A percentile compares a stretch with the other conserved stretches of the same genome.
These are phyloP conservation scores for Phytophthora ohioensis DNA, from an alignment of 352 stramenopile genomes.

Conservation along the genomic window DNA sequence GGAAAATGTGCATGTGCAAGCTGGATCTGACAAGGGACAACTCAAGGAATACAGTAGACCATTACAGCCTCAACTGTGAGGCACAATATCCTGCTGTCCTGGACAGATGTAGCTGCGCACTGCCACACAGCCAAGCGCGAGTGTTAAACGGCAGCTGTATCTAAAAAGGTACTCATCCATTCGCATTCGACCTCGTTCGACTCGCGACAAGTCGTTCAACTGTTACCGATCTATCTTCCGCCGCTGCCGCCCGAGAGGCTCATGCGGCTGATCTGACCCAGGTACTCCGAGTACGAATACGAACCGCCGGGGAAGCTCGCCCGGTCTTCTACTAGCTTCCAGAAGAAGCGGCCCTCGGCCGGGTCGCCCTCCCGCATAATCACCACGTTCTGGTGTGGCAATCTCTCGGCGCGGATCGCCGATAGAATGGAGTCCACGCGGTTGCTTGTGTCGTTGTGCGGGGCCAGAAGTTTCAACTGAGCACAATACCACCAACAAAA, in stretches of 20 bases:
- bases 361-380: constrained; percentile 96
- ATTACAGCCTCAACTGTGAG: constrained; percentile 30
- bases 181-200: constrained; percentile 30
- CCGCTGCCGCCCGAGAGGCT: constrained; percentile 55
- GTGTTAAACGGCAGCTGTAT: constrained; percentile 13
- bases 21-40: not conserved
- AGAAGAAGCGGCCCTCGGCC: constrained; percentile 95
- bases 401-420: constrained; percentile 89
- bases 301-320: constrained; percentile 97
- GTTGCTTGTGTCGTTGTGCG: constrained; percentile 85
- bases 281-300: constrained; percentile 98
- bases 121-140: constrained; percentile 1
- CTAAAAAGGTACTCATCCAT: constrained; percentile 40
- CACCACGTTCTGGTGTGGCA: constrained; percentile 85
- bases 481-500: constrained; percentile 29
- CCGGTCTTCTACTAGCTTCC: constrained; percentile 98
- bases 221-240: constrained; percentile 66
- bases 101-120: constrained; percentile 14
- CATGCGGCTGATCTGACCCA: constrained; percentile 89
- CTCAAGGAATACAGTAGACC: constrained; percentile 1
- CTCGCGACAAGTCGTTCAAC: constrained; percentile 18
- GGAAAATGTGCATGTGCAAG: constrained; percentile 18
- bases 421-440: constrained; percentile 91
- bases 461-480: constrained; percentile 80
- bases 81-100: constrained; percentile 14